These are phyloP conservation scores for Wickerhamomyces canadensis DNA, from an alignment of 805 yeast species.

Conservation along the genomic window DNA sequence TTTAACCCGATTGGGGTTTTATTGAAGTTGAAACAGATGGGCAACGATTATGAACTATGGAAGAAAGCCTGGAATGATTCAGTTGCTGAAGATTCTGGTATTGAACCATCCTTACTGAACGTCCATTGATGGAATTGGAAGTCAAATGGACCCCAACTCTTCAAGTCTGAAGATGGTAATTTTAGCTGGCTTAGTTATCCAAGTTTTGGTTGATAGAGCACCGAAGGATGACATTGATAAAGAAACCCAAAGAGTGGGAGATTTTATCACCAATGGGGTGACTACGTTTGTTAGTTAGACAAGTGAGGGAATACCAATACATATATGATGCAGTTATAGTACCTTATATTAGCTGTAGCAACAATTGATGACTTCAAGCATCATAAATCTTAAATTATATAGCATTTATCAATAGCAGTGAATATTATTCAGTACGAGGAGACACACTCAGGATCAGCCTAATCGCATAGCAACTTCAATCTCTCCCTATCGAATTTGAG, in stretches of 20 bases:
- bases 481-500: too few relatives aligned
- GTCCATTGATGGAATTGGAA: constrained; percentile 80
- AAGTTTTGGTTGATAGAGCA: constrained; percentile 40
- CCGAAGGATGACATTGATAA: constrained; percentile 50
- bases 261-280: constrained; percentile 4
- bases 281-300: too few relatives aligned
- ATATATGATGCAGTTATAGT: too few relatives aligned
- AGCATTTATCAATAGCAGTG: too few relatives aligned
- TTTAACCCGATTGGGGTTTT: constrained; percentile 27
- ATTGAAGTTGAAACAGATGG: constrained; percentile 36
- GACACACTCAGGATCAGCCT: too few relatives aligned
- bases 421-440: too few relatives aligned
- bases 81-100: constrained; percentile 45
- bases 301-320: too few relatives aligned
- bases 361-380: too few relatives aligned
- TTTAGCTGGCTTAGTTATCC: constrained; percentile 69
- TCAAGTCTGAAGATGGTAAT: constrained; percentile 42
- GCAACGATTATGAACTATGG: constrained; percentile 50
- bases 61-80: constrained; percentile 56
- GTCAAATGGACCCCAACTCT: constrained; percentile 62
- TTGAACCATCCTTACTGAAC: constrained; percentile 69
- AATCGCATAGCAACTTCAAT: too few relatives aligned
- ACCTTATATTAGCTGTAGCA: too few relatives aligned
- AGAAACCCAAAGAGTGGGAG: constrained; percentile 41
- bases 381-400: too few relatives aligned